These are phyloP conservation scores for Tuber borchii DNA, from an alignment of 495 filamentous ascomycete species.

Conservation along the genomic window DNA sequence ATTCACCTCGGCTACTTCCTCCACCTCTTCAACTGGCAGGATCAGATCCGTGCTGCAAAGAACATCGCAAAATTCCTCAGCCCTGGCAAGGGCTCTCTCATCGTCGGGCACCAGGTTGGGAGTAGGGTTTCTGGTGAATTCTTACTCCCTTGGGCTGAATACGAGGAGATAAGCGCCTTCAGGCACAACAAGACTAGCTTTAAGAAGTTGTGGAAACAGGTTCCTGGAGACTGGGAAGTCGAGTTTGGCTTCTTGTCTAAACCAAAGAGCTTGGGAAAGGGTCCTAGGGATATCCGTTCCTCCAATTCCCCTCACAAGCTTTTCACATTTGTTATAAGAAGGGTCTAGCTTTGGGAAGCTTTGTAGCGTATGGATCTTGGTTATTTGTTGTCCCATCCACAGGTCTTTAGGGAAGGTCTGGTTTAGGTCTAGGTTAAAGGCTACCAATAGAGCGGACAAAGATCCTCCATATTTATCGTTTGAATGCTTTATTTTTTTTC, in stretches of 20 bases:
- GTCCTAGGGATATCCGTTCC: not conserved
- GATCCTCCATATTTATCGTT: not conserved
- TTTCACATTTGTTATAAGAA: slow-evolving; percentile 16
- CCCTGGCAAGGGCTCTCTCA: slow-evolving; percentile 45
- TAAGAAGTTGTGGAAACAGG: slow-evolving; percentile 49
- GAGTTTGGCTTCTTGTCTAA: not conserved
- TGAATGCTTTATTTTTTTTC: not conserved
- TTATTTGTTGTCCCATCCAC: not conserved
- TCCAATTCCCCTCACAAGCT: not conserved
- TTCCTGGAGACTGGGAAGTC: slow-evolving; percentile 41
- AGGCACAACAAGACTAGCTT: slow-evolving; percentile 49
- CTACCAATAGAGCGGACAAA: not conserved
- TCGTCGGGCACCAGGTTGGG: slow-evolving; percentile 51
- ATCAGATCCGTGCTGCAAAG: slow-evolving; percentile 50
- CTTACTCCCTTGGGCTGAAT: slow-evolving; percentile 13
- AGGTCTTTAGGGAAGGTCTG: not conserved
- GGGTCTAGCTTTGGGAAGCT: not conserved
- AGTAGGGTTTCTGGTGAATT: slow-evolving; percentile 40
- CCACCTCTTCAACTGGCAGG: slow-evolving; percentile 54
- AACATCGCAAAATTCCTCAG: slow-evolving; percentile 48
- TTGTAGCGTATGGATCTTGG: not conserved
- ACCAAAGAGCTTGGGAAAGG: not conserved
- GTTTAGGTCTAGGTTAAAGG: not conserved
- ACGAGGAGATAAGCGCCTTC: slow-evolving; percentile 38
- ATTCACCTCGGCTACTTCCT: slow-evolving; percentile 54